Evolutionary conservation across 768 basidiomycete genomes (phyloP), one percentile per base, ranked within the genome.

Genomic region (Trametes villosa): DNA sequence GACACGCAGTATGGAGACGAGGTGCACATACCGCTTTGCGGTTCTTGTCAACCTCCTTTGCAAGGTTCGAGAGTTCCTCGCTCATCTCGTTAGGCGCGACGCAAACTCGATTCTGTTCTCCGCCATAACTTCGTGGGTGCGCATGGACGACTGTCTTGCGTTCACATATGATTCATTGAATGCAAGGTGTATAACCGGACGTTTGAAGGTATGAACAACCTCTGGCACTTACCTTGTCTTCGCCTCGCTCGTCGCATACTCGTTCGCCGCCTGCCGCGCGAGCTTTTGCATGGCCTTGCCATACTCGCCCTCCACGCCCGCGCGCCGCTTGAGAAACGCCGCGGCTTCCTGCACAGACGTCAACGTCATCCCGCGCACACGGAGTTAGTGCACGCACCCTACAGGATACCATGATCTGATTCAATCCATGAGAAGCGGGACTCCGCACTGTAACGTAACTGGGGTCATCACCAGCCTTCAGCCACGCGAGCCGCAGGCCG

Each of bases 321-420:
- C 94, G 48, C 96, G 83, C 69, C 96, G 95, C 79, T 94, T 93
- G 73, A 99, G 88, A 78, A 98, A 99, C 3, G 84, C 78, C 4
- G 94, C 88, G 7, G 93, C 91, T 81, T 98, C 96, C 95, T 97
- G 27, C 36, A 31, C 59, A 22, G 66, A 60, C 57, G 70, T 53
- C 66, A n/a, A 41, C 36, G 24, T 56, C 9, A 20, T 3, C 26
- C 13, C 13, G 5, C 9, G 9, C 26, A n/a, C 31, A 30, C 11
- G 6, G 46, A 53, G 20, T 20, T 3, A 40, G 20, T 24, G 4
- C 5, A 79, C 88, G 68, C 61, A 94, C 96, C 74, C 89, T 86
- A 76, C 94, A 97, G 17, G 95, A 96, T 7, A 92, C 85, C 78
- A 93, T 91, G 70, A 93, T 92, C 74, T 99, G 97, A 99, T 96